These are phyloP conservation scores for Metschnikowia baotianmanensis DNA, from an alignment of 805 yeast species.

Conservation along the genomic window DNA sequence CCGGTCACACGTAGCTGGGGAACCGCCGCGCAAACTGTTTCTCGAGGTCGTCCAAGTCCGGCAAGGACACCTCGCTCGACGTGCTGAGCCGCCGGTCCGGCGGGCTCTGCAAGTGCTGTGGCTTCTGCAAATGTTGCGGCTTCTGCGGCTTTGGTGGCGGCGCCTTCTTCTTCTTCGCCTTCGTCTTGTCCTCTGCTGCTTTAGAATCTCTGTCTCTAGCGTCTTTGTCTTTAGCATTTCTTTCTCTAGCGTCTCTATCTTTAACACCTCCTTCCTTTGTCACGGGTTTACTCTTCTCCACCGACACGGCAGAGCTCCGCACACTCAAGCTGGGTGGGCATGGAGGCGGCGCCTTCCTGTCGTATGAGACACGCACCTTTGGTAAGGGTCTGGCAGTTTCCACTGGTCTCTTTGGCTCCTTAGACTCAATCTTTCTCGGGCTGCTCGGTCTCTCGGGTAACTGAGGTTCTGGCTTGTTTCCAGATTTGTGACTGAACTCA, in stretches of 20 bases:
- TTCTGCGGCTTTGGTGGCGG: conserved; percentile 65
- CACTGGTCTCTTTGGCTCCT: too few relatives aligned
- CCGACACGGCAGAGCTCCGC: conserved; percentile 6
- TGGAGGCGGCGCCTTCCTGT: conserved; percentile 30
- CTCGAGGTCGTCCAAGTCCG: conserved; percentile 60
- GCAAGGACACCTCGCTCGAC: conserved; percentile 42
- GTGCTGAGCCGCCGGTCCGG: conserved; percentile 28
- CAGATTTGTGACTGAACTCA: conserved; percentile 10
- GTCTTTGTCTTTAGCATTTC: neutral
- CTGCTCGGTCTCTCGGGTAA: neutral
- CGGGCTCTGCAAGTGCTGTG: conserved; percentile 44
- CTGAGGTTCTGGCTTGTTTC: conserved; percentile 1
- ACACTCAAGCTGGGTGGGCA: conserved; percentile 29
- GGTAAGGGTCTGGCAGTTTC: conserved; percentile 10
- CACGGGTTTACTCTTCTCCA: neutral
- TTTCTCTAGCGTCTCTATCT: neutral
- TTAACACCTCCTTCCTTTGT: too few relatives aligned
- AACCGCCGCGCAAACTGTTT: conserved; percentile 54
- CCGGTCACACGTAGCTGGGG: conserved; percentile 52
- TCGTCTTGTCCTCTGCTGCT: too few relatives aligned
- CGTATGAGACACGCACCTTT: neutral
- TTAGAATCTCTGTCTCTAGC: too few relatives aligned
- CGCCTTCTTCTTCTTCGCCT: conserved; percentile 32
- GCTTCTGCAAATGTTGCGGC: conserved; percentile 68
- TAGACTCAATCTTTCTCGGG: neutral